phyloP scores from a whole-genome alignment of 495 filamentous ascomycete species.

The Penicillium robsamsonii region DNA sequence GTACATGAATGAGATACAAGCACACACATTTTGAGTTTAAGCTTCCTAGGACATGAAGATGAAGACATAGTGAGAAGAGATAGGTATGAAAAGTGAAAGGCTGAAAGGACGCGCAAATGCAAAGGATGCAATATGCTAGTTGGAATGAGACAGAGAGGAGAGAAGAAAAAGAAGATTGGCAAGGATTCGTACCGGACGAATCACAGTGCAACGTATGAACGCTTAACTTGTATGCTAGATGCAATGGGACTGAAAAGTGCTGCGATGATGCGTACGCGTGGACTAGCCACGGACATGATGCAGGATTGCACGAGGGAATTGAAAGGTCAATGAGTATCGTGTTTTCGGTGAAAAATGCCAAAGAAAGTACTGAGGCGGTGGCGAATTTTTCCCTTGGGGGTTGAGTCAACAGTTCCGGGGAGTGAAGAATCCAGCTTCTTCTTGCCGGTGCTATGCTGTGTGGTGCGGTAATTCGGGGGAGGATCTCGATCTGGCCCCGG shows the following conservation, averaged over 20 bases:
- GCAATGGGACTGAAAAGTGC: constrained; percentile 4
- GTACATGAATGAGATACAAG: constrained; percentile 1
- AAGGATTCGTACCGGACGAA: constrained; percentile 18
- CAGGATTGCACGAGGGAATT: constrained; percentile 15
- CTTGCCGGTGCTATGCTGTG: background rate
- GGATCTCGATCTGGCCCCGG: background rate
- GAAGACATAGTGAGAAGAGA: background rate
- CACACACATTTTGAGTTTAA: background rate
- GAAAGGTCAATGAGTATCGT: constrained; percentile 18
- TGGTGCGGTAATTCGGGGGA: background rate
- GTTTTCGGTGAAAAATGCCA: constrained; percentile 27
- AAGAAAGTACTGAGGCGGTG: constrained; percentile 29
- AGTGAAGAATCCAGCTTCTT: background rate
- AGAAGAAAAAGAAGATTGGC: constrained; percentile 1
- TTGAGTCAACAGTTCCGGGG: background rate
- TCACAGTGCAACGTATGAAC: constrained; percentile 12
- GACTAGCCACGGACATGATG: constrained; percentile 3
- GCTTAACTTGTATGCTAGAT: constrained; percentile 16
- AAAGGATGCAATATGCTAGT: constrained; percentile 7
- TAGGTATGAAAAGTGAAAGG: background rate
- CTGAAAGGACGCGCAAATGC: background rate
- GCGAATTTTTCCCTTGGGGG: constrained; percentile 19
- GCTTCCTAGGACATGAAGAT: background rate
- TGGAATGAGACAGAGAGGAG: constrained; percentile 3
- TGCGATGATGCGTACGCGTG: constrained; percentile 15